Evolutionary conservation across 306 rosid species (phyloP), one percentile per base, ranked within the genome.

Genomic region (Glycine latifolia): DNA sequence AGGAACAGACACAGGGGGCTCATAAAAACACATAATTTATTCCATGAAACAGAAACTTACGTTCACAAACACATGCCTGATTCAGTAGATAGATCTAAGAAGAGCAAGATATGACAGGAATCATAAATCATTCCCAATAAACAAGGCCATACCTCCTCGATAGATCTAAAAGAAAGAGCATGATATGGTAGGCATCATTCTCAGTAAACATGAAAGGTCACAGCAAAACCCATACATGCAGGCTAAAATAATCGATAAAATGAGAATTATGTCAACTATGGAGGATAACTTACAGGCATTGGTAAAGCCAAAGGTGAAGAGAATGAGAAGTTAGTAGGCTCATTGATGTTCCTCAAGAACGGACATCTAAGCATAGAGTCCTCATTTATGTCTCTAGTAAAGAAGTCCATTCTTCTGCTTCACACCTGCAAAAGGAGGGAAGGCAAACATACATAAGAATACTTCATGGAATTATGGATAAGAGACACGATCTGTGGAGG

Each of bases 331-430:
- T 88, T 91, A 78, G 98, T 95, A 33, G 99, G 99, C 84, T 95
- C 99, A 72, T 93, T 93, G 83, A 95, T 95, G 93, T 95, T 95
- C 85, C 99, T 89, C 91, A 95, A 81, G 89, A 95, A 95, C 15
- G 99, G 99, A 66, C 99, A 95, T 80, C 92, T 85, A 76, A 88
- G 94, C 67, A 91, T 73, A 26, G 90, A 87, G 67, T 92, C 97
- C 67, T 85, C 94, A 15, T 81, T 87, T 49, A 86, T 37, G 77
- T 86, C 92, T 80, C 94, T 80, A 73, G 88, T 65, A 85, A 90
- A 71, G 75, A 79, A 83, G 26, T 91, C 97, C 98, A 95, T 95
- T 62, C 60, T 81, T 72, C 77, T 20, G 53, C 73, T 35, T 81
- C 73, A 20, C 69, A 72, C 84, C 97, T 90, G 88, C 89, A 85